Conservation (phyloP, 2,329 filamentous ascomycete genomes). For the Acrocalymma vagum region DNA sequence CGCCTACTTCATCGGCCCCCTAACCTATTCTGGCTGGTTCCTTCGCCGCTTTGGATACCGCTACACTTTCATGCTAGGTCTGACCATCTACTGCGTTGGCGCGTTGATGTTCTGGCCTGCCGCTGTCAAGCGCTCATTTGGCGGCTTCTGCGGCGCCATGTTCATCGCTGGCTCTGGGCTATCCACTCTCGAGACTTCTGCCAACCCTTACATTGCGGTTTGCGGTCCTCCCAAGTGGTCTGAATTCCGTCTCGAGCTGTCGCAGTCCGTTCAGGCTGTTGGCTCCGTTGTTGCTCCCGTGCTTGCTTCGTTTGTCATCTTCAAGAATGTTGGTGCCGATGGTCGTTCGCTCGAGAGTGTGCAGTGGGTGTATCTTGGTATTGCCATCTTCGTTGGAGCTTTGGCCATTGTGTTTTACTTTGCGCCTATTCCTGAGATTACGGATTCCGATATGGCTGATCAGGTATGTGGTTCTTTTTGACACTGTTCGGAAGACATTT, state of each 20-base stretch:
- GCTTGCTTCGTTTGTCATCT: conserved; percentile 77
- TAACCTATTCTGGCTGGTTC: conserved; percentile 65
- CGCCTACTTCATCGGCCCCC: conserved; percentile 63
- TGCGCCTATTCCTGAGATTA: conserved; percentile 75
- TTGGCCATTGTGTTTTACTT: conserved; percentile 74
- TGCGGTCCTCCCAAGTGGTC: conserved; percentile 79
- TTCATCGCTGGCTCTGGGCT: conserved; percentile 80
- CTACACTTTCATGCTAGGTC: conserved; percentile 79
- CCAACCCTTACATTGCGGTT: conserved; percentile 77
- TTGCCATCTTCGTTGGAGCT: conserved; percentile 75
- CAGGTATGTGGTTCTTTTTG: conserved; percentile 69
- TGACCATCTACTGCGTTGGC: conserved; percentile 71
- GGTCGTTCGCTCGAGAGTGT: conserved; percentile 69
- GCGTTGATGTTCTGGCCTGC: conserved; percentile 88
- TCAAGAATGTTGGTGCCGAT: conserved; percentile 67
- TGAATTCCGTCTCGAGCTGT: conserved; percentile 79
- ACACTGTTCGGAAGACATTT: conserved; percentile 58
- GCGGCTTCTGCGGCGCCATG: conserved; percentile 74
- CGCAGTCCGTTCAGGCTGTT: conserved; percentile 80
- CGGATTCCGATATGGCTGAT: conserved; percentile 69
- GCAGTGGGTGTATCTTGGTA: conserved; percentile 83
- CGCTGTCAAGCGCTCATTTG: conserved; percentile 75
- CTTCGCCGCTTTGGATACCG: conserved; percentile 81
- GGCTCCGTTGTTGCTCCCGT: conserved; percentile 78
- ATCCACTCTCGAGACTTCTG: conserved; percentile 78